Evolutionary conservation across 1,284 basidiomycete species (phyloP).

Genomic region (Gomphus bonarii): DNA sequence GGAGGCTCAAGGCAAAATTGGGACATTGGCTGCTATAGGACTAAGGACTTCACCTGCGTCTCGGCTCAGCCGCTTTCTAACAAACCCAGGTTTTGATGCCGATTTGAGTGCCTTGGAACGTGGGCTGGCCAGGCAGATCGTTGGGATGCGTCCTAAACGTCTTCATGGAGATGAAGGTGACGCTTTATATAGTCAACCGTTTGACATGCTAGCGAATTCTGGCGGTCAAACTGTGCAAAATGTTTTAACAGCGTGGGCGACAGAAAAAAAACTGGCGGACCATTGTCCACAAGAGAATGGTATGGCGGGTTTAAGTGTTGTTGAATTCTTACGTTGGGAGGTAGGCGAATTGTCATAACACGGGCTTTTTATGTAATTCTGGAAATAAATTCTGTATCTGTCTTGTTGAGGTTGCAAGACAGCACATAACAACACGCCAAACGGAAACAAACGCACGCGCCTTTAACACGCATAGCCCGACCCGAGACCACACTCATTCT

Average conservation of each 20-base stretch:
- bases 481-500: neutral
- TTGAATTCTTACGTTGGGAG: constrained; percentile 57
- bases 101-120: constrained; percentile 65
- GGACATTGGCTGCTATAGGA: constrained; percentile 54
- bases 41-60: constrained; percentile 39
- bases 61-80: constrained; percentile 27
- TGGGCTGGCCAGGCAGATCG: constrained; percentile 75
- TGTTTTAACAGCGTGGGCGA: constrained; percentile 61
- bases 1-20: constrained; percentile 55
- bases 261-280: constrained; percentile 37
- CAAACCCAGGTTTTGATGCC: constrained; percentile 32
- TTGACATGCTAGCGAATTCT: constrained; percentile 60
- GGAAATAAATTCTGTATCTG: too few species aligned
- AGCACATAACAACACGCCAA: neutral
- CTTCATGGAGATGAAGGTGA: constrained; percentile 44
- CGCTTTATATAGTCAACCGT: constrained; percentile 72
- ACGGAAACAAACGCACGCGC: neutral
- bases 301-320: constrained; percentile 41
- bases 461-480: neutral
- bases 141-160: constrained; percentile 71
- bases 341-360: constrained; percentile 35
- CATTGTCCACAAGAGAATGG: constrained; percentile 24
- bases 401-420: too few species aligned
- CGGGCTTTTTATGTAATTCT: neutral
- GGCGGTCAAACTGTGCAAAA: constrained; percentile 48